Percentiles rank a stretch among this genome's conserved stretches.
These are phyloP conservation scores for Colletotrichum simmondsii DNA, from an alignment of 2,329 filamentous ascomycete genomes.

Conservation along the genomic window DNA sequence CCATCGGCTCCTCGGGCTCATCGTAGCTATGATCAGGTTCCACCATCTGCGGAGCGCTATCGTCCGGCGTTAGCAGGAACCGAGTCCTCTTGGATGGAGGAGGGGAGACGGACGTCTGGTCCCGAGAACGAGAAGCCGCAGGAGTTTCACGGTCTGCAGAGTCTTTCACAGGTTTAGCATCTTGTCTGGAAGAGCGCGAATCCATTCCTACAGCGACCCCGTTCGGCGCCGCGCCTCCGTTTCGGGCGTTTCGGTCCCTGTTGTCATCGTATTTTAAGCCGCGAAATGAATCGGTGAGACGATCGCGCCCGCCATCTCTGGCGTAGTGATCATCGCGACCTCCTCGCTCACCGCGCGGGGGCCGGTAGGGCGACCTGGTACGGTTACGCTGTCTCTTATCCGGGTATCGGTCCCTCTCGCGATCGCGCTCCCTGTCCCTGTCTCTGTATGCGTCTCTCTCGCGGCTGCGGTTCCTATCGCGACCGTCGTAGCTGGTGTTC, in stretches of 20 bases:
- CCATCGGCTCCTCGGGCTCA: slow-evolving; percentile 65
- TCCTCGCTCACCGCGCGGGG: slow-evolving; percentile 49
- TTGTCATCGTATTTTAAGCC: slow-evolving; percentile 57
- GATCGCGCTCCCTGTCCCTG: slow-evolving; percentile 38
- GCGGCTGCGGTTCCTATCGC: slow-evolving; percentile 55
- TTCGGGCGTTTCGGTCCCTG: slow-evolving; percentile 60
- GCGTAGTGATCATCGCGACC: slow-evolving; percentile 47
- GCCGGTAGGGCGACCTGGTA: slow-evolving; percentile 61
- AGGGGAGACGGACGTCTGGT: slow-evolving; percentile 44
- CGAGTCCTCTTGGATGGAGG: not conserved
- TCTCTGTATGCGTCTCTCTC: slow-evolving; percentile 41
- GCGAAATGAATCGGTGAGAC: slow-evolving; percentile 37
- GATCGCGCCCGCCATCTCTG: slow-evolving; percentile 42
- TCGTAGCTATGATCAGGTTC: slow-evolving; percentile 46
- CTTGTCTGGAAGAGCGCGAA: slow-evolving; percentile 68
- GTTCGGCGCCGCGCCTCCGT: slow-evolving; percentile 71
- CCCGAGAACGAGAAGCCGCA: slow-evolving; percentile 44
- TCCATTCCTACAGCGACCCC: slow-evolving; percentile 68
- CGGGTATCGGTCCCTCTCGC: slow-evolving; percentile 54
- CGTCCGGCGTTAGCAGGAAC: slow-evolving; percentile 15
- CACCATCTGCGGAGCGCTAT: slow-evolving; percentile 39
- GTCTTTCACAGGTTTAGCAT: slow-evolving; percentile 77
- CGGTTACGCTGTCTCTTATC: slow-evolving; percentile 68
- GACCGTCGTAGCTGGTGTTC: slow-evolving; percentile 60
- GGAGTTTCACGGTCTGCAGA: slow-evolving; percentile 50